A percentile compares a stretch with the other conserved stretches of the same genome.
phyloP scores from a whole-genome alignment of 2,329 filamentous ascomycete species.

The Penicillium sp. region DNA sequence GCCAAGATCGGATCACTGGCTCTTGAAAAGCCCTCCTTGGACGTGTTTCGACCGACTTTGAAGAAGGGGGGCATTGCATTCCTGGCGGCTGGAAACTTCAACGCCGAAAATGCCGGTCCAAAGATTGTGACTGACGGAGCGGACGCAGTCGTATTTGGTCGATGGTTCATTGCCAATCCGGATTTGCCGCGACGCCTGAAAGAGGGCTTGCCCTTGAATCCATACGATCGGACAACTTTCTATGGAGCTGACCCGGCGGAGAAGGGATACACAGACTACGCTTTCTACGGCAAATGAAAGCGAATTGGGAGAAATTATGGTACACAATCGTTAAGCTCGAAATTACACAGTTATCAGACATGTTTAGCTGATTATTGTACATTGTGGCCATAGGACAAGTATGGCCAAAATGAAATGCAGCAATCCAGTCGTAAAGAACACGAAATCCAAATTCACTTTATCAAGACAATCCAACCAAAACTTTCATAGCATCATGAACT shows the following conservation, averaged over 20 bases:
- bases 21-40: constrained; percentile 37
- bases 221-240: constrained; percentile 48
- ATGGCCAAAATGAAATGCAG: background rate
- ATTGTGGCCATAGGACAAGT: background rate
- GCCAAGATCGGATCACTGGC: constrained; percentile 48
- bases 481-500: constrained; percentile 64
- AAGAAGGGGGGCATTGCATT: constrained; percentile 45
- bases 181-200: constrained; percentile 46
- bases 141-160: constrained; percentile 41
- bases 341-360: background rate
- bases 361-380: background rate
- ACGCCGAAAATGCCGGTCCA: constrained; percentile 22
- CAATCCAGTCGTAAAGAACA: background rate
- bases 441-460: background rate
- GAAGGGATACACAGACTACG: constrained; percentile 46
- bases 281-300: constrained; percentile 32
- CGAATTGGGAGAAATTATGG: background rate
- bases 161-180: constrained; percentile 50
- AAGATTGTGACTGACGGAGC: constrained; percentile 26
- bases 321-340: background rate
- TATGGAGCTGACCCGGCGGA: constrained; percentile 39
- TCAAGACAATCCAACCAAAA: constrained; percentile 44
- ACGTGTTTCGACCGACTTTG: constrained; percentile 48
- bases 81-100: constrained; percentile 34
- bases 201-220: constrained; percentile 39